phyloP scores from a whole-genome alignment of 306 rosid genomes.

The Fragaria ananassa region DNA sequence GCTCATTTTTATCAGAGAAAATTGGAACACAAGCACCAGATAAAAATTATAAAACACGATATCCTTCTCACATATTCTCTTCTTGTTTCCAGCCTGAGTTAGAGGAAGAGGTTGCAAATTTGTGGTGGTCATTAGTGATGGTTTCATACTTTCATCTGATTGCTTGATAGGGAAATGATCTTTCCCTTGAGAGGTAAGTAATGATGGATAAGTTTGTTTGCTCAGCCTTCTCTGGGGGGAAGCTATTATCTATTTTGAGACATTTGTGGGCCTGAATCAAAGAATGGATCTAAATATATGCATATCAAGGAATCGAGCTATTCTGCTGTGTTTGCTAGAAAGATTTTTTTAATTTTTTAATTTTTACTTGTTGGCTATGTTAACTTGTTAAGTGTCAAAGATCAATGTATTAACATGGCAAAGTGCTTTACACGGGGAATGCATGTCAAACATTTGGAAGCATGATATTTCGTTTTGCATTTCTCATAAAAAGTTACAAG shows the following conservation, averaged over 20 bases:
- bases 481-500: background rate
- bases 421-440: background rate
- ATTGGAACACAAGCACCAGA: background rate
- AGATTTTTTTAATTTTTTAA: constrained; percentile 16
- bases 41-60: background rate
- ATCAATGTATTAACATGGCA: background rate
- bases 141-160: constrained; percentile 24
- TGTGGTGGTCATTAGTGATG: constrained; percentile 52
- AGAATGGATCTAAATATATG: constrained; percentile 28
- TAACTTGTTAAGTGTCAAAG: constrained; percentile 10
- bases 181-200: constrained; percentile 20
- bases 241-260: constrained; percentile 23
- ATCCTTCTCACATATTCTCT: constrained; percentile 5
- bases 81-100: too few species aligned
- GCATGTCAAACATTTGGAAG: background rate
- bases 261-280: constrained; percentile 35
- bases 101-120: background rate
- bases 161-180: constrained; percentile 19
- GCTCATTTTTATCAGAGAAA: background rate
- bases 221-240: constrained; percentile 29
- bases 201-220: constrained; percentile 33
- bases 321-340: constrained; percentile 33
- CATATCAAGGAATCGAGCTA: constrained; percentile 15
- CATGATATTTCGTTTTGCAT: background rate
- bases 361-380: constrained; percentile 37